Percentiles rank a stretch among this genome's conserved stretches.
These are phyloP conservation scores for Wilcoxina mikolae DNA, from an alignment of 495 filamentous ascomycete genomes.

Conservation along the genomic window DNA sequence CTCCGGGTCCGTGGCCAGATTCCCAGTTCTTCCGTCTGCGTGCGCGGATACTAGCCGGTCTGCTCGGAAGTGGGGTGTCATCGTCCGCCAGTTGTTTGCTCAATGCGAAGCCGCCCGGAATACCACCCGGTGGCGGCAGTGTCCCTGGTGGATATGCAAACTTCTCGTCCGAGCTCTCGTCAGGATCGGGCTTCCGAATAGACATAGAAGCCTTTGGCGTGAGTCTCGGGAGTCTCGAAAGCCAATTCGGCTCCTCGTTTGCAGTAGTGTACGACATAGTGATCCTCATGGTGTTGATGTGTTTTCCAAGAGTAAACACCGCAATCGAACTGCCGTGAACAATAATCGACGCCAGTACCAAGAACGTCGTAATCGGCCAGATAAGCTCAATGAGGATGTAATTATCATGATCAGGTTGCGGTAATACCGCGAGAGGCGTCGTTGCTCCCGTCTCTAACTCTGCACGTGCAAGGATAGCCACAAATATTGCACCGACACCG, in stretches of 20 bases:
- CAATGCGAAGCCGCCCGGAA: slow-evolving; percentile 60
- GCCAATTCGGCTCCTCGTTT: slow-evolving; percentile 83
- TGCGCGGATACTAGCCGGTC: slow-evolving; percentile 46
- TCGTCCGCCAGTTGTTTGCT: slow-evolving; percentile 44
- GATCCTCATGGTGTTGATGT: slow-evolving; percentile 89
- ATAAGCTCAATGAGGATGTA: slow-evolving; percentile 65
- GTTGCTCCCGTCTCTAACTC: slow-evolving; percentile 65
- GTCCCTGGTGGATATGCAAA: slow-evolving; percentile 42
- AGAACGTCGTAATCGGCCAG: slow-evolving; percentile 90
- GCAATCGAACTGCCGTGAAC: slow-evolving; percentile 97
- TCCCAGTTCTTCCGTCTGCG: slow-evolving; percentile 52
- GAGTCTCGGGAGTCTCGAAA: slow-evolving; percentile 84
- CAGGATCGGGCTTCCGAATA: slow-evolving; percentile 37
- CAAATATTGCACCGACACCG: slow-evolving; percentile 92
- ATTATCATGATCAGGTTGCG: slow-evolving; percentile 37
- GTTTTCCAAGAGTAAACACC: slow-evolving; percentile 95
- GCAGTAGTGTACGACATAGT: slow-evolving; percentile 87
- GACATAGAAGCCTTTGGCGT: slow-evolving; percentile 68
- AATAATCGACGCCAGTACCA: slow-evolving; percentile 86
- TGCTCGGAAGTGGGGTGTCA: slow-evolving; percentile 37
- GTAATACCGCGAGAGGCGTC: slow-evolving; percentile 52
- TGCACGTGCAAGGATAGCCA: slow-evolving; percentile 77
- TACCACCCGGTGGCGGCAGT: slow-evolving; percentile 55
- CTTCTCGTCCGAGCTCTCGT: slow-evolving; percentile 41
- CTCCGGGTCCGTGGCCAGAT: slow-evolving; percentile 61